A percentile compares a stretch with the other conserved stretches of the same genome.
Evolutionary conservation across 23 red algal species (phyloP).

Genomic region (Gracilaria vermiculophylla): DNA sequence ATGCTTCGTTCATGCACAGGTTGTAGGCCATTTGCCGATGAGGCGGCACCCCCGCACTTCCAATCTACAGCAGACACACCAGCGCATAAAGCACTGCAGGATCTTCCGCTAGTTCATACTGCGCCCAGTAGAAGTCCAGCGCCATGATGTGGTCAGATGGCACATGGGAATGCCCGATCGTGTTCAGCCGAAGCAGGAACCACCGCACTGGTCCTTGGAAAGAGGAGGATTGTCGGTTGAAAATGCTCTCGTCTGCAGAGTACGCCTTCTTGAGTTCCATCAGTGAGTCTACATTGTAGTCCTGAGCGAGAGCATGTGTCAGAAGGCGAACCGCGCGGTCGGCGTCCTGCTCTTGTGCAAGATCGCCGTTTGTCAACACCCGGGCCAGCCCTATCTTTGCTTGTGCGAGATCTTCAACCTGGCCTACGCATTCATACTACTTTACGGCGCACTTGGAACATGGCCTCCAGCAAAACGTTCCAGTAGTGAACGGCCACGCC

Average conservation of each 20-base stretch:
- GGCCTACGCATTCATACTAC: not conserved
- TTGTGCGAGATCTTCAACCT: not conserved
- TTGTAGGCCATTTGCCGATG: not conserved
- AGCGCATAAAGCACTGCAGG: not conserved
- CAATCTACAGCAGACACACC: not conserved
- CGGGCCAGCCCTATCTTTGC: not conserved
- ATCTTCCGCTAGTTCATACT: not conserved
- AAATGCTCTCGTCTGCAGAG: not conserved
- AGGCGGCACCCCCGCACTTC: not conserved
- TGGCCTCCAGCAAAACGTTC: not conserved
- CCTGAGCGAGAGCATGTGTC: not conserved
- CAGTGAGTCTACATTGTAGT: not conserved
- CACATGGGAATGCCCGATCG: not conserved
- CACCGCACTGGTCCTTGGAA: not conserved
- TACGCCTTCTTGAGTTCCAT: not conserved
- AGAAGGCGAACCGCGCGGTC: not conserved
- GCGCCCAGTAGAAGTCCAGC: not conserved
- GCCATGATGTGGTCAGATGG: not conserved
- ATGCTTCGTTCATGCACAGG: not conserved
- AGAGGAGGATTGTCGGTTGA: not conserved
- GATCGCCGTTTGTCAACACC: not conserved
- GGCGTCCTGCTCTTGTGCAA: not conserved
- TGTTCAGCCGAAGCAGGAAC: not conserved
- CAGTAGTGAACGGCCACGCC: not conserved
- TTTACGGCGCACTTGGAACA: not conserved